These are phyloP conservation scores for Luzula sylvatica DNA, from an alignment of 176 grass and related monocot genomes.

Conservation along the genomic window DNA sequence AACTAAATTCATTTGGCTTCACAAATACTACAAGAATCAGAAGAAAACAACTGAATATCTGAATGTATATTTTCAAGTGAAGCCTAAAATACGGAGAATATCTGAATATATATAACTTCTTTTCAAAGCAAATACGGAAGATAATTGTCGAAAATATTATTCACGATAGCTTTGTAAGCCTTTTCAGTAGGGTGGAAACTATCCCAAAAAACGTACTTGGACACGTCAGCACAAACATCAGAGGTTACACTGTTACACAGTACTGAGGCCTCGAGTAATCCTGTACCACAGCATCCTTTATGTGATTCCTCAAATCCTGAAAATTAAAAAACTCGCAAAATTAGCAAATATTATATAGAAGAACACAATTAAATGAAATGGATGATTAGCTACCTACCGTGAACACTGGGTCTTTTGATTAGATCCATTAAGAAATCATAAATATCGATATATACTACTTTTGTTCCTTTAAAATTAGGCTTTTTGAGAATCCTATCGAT, in stretches of 20 bases:
- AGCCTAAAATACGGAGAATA: too few relatives aligned
- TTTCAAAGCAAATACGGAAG: too few relatives aligned
- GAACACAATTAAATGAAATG: not conserved
- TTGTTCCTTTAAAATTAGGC: slow-evolving; percentile 4
- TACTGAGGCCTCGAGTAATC: slow-evolving; percentile 33
- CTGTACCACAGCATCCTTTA: slow-evolving; percentile 42
- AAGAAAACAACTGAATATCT: too few relatives aligned
- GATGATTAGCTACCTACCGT: slow-evolving; percentile 24
- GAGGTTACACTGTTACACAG: slow-evolving; percentile 29
- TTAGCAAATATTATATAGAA: not conserved
- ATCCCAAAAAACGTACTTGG: slow-evolving; percentile 42
- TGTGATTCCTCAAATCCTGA: slow-evolving; percentile 34
- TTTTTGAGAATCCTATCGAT: slow-evolving; percentile 19
- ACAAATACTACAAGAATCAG: too few relatives aligned
- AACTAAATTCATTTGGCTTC: too few relatives aligned
- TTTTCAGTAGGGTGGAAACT: slow-evolving; percentile 49
- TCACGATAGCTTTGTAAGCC: slow-evolving; percentile 40
- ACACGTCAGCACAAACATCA: slow-evolving; percentile 33
- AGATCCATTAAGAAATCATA: slow-evolving; percentile 41
- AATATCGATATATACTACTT: slow-evolving; percentile 36
- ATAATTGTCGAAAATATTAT: slow-evolving; percentile 35
- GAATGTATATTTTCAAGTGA: too few relatives aligned
- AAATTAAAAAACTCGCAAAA: not conserved
- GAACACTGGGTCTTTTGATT: slow-evolving; percentile 19
- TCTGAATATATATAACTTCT: too few relatives aligned